Conservation (phyloP, 805 yeast species). For the Saccharomycopsis malanga region DNA sequence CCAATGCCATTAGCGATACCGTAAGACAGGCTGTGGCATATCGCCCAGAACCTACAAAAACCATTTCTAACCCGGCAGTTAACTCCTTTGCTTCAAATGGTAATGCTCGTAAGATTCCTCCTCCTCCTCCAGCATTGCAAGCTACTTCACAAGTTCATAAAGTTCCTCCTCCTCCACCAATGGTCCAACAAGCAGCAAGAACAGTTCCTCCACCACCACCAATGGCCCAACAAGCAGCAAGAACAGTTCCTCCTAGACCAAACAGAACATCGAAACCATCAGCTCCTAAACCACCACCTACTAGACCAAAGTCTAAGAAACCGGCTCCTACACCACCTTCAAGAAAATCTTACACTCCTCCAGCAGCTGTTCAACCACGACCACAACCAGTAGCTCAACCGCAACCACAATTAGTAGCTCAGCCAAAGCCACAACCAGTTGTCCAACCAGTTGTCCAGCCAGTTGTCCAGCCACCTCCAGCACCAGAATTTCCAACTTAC, state of each 20-base stretch:
- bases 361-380: constrained; percentile 16
- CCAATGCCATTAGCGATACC: constrained; percentile 15
- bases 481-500: constrained; percentile 67
- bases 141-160: constrained; percentile 22
- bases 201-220: not conserved
- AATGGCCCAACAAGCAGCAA: not conserved
- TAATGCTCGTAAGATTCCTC: constrained; percentile 25
- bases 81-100: constrained; percentile 20
- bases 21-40: constrained; percentile 15
- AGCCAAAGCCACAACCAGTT: constrained; percentile 25
- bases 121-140: constrained; percentile 27
- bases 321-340: constrained; percentile 34
- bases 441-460: constrained; percentile 19
- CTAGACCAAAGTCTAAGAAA: constrained; percentile 24
- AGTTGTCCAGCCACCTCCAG: constrained; percentile 36
- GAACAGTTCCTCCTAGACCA: constrained; percentile 14
- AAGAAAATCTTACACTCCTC: constrained; percentile 5
- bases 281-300: constrained; percentile 27
- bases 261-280: constrained; percentile 22
- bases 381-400: constrained; percentile 9
- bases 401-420: not conserved
- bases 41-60: constrained; percentile 21
- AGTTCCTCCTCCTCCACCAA: constrained; percentile 25
- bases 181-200: constrained; percentile 23
- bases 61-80: constrained; percentile 24